Conservation (phyloP, 2,329 filamentous ascomycete species). For the Colletotrichum sp. region DNA sequence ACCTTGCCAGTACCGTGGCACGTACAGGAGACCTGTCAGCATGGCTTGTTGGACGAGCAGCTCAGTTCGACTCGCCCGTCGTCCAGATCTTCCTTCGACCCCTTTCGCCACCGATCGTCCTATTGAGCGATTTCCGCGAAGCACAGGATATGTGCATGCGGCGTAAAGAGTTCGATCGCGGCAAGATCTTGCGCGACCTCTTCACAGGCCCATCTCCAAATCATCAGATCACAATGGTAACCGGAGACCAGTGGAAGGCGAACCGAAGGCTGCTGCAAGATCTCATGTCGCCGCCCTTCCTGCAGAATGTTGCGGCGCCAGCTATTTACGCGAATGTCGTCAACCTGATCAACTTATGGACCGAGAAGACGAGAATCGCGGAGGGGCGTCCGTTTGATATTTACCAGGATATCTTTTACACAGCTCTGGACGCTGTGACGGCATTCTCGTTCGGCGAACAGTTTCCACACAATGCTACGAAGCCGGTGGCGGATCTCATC, state of each 20-base stretch:
- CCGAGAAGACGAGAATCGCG: conserved; percentile 31
- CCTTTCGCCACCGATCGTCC: conserved; percentile 30
- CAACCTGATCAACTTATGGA: conserved; percentile 37
- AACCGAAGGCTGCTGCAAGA: conserved; percentile 39
- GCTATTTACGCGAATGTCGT: conserved; percentile 33
- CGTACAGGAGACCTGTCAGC: neutral
- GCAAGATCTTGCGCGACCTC: neutral
- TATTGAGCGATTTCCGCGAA: conserved; percentile 37
- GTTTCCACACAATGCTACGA: neutral
- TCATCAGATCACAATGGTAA: conserved; percentile 34
- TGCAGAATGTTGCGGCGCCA: conserved; percentile 35
- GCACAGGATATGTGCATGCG: conserved; percentile 37
- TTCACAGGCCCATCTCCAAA: conserved; percentile 23
- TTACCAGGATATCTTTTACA: conserved; percentile 31
- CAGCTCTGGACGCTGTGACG: conserved; percentile 35
- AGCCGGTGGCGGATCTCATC: neutral
- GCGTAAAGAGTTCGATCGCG: conserved; percentile 38
- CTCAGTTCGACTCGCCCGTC: conserved; percentile 29
- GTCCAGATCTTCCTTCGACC: conserved; percentile 38
- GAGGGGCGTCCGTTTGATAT: conserved; percentile 34
- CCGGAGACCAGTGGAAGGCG: conserved; percentile 32
- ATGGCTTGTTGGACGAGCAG: conserved; percentile 29
- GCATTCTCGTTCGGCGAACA: conserved; percentile 30
- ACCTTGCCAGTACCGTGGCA: neutral
- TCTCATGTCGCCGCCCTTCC: conserved; percentile 39